Base-by-base conservation (phyloP, 306 rosid species). In the Malus asiatica region DNA sequence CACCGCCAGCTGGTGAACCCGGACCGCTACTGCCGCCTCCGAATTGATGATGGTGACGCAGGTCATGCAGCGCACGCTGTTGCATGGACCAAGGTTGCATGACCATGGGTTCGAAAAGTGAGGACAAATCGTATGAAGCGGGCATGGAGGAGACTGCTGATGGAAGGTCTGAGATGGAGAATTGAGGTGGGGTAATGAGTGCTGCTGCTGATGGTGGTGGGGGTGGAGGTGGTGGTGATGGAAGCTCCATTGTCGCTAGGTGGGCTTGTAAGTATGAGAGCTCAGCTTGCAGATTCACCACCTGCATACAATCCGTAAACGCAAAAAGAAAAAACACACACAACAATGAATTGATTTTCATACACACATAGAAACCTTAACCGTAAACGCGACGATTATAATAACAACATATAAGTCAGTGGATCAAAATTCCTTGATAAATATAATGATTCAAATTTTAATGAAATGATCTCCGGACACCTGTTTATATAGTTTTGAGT, bases 241-340 rank as follows among this genome's bases (percentile, higher is more conserved):
- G 98, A 57, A 85, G 66, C 79, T 91, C 96, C 74, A 89, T 72
- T 42, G 97, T 79, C 20, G 96, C 89, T 68, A 92, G 85, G 74
- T 94, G 97, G 18, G 88, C 88, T 87, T 94, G 97, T 68, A 94
- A 77, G 81, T 87, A 92, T 2, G 98, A 87, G 30, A 94, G 91
- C 73, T 94, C 97, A 27, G 96, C 91, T 88, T 94, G 98, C 66
- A 94, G 85, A 83, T 66, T 92, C 78, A 89, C 89, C 74, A 94
- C 93, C 97, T 92, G 73, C 51, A 70, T 61, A 58, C 15, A 25
- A 60, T 35, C 29, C 58, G 42, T 35, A 63, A 75, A 51, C 48
- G 20, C 12, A 35, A 3, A 29, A 55, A 10, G 8, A 13, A 70
- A 11, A 22, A 66, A 48, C 5, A n/a, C 5, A n/a, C 44, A 67